A percentile compares a stretch with the other conserved stretches of the same genome.
Conservation (phyloP, 192 early-diverging fungal species). For the Coemansia sp. region DNA sequence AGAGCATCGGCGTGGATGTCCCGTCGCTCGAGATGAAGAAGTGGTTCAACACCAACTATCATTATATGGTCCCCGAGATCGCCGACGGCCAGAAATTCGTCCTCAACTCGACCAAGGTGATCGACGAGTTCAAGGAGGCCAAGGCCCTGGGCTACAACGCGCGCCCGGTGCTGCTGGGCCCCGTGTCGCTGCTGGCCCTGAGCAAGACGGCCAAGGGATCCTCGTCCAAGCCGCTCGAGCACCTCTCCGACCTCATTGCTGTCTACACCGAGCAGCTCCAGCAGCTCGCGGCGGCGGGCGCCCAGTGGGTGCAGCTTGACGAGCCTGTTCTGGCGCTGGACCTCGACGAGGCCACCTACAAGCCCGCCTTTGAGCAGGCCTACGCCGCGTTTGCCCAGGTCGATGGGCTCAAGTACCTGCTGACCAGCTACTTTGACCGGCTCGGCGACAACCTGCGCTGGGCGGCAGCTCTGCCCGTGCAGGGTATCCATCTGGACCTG, state of each 20-base stretch:
- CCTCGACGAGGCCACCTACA: conserved; percentile 78
- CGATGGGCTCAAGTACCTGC: conserved; percentile 51
- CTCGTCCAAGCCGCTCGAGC: conserved; percentile 65
- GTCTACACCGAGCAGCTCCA: conserved; percentile 71
- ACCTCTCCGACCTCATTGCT: conserved; percentile 73
- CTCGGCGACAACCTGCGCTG: conserved; percentile 67
- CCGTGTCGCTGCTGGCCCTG: conserved; percentile 81
- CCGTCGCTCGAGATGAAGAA: conserved; percentile 99
- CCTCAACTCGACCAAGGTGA: conserved; percentile 60
- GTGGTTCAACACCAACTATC: conserved; percentile 99
- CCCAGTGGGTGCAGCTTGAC: conserved; percentile 92
- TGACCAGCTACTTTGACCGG: conserved; percentile 94
- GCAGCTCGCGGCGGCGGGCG: conserved; percentile 75
- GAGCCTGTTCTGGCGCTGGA: conserved; percentile 82
- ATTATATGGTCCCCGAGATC: conserved; percentile 88
- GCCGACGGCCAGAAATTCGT: conserved; percentile 66
- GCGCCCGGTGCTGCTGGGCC: conserved; percentile 89
- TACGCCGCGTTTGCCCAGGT: conserved; percentile 33
- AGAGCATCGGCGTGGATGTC: conserved; percentile 73
- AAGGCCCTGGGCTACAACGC: conserved; percentile 85
- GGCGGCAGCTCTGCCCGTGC: conserved; percentile 66
- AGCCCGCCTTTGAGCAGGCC: conserved; percentile 55
- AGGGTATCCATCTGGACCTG: conserved; percentile 87
- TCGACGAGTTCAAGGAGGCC: conserved; percentile 87
- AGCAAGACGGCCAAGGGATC: conserved; percentile 74